Evolutionary conservation across 768 basidiomycete genomes (phyloP), one percentile per base, ranked within the genome.

Genomic region (Phlebiopsis flavidoalba): DNA sequence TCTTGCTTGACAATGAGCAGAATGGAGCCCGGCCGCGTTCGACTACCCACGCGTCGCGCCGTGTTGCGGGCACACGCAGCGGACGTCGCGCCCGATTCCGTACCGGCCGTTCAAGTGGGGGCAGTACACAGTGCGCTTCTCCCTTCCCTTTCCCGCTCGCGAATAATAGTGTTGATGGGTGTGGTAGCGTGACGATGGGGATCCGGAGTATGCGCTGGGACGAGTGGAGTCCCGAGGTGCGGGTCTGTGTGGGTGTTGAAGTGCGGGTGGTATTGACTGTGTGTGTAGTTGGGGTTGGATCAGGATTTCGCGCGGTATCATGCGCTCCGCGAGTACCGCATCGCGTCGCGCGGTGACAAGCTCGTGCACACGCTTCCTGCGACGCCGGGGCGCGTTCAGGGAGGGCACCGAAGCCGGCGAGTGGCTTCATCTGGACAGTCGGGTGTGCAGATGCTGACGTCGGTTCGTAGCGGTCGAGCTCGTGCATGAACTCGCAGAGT

Each of bases 141-240:
- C 49, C 45, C n/a, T 35, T 21, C 15, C 21, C 54, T 40, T 2
- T 60, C 5, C 21, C n/a, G 46, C 1, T 21, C 19, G 2, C 22
- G 51, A 19, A 8, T 57, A n/a, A n/a, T 36, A 6, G 19, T 17
- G 51, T 14, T 55, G 5, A 37, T 31, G 60, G 46, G 11, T 47
- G 19, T n/a, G 15, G 37, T 43, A 88, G 86, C 64, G 77, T 87
- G 46, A 89, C 85, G 35, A 89, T 88, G 85, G 86, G 83, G 62
- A 82, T 87, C 65, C 80, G 83, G 43, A 73, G 68, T 53, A 88
- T 90, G 86, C 75, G 75, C 8, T 91, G 85, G 84, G 77, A 79
- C 45, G 82, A 86, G 57, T 90, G 88, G 89, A 83, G n/a, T n/a
- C n/a, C 91, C 50, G 86, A 89, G 74, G 85, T 84, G 62, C n/a